These are phyloP conservation scores for Sclerotinia spermophila DNA, from an alignment of 2,329 filamentous ascomycete species.

Conservation along the genomic window DNA sequence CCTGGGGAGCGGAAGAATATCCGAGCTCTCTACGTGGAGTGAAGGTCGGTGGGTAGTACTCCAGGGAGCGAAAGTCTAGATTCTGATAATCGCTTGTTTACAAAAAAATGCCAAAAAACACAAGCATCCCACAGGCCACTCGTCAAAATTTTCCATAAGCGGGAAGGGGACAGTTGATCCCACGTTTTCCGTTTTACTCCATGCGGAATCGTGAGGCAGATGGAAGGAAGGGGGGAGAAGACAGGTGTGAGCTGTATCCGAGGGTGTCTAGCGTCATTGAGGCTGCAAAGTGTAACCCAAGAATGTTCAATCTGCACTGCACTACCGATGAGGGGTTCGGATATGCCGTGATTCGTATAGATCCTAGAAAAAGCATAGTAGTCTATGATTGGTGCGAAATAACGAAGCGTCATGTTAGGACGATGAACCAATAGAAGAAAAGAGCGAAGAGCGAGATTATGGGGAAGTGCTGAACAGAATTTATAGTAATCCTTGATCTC, in stretches of 20 bases:
- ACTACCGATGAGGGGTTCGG: conserved; percentile 20
- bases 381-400: conserved; percentile 14
- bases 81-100: neutral
- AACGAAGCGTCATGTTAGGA: conserved; percentile 1
- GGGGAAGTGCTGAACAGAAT: neutral
- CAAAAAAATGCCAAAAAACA: neutral
- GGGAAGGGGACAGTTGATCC: conserved; percentile 18
- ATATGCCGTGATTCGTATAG: conserved; percentile 21
- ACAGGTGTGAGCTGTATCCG: neutral
- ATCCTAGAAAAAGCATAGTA: neutral
- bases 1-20: conserved; percentile 3
- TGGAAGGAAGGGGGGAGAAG: neutral
- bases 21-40: neutral
- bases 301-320: neutral
- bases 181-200: conserved; percentile 16
- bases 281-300: neutral
- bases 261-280: conserved; percentile 7
- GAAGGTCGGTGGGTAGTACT: neutral
- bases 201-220: conserved; percentile 5
- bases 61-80: conserved; percentile 9
- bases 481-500: neutral
- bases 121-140: conserved; percentile 4
- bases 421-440: conserved; percentile 6
- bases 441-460: conserved; percentile 14
- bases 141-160: conserved; percentile 20